Evolutionary conservation across 2,329 filamentous ascomycete genomes (phyloP), one percentile per base, ranked within the genome.

Genomic region (Ophiocordyceps polyrhachis-furcata): DNA sequence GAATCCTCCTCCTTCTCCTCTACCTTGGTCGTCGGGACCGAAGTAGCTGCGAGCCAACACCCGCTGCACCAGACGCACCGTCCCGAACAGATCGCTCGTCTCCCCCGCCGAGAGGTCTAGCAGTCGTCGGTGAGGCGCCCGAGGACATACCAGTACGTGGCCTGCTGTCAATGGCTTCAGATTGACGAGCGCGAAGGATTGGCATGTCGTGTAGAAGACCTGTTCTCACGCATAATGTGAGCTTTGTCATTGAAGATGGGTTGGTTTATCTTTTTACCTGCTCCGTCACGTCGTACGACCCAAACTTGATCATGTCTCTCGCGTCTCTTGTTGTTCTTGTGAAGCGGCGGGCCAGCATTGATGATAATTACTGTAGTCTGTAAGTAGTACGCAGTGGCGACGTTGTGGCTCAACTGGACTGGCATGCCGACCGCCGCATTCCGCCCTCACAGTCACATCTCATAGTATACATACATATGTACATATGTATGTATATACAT

Each of bases 151-250:
- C 29, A 98, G 82, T 49, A 96, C 81, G 66, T 98, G 91, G 46
- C 91, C 91, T 0, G 88, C 87, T 2, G 95, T 73, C 35, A 98
- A 75, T 21, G 91, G 91, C 64, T 94, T 95, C 59, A 96, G 76
- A 65, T 98, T 98, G 47, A 96, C 88, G 49, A 96, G 71, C 45
- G 85, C 87, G 66, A 87, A 95, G 53, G 81, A 84, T 55, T 82
- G 71, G 1, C 74, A 70, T 1, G 88, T 93, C 51, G 71, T 70
- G 62, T 93, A 76, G 68, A 96, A 96, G 66, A 95, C 85, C 83
- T 95, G 5, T 28, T 9, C 2, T 28, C 2, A 5, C 25, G 52
- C 21, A 23, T 23, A 6, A 13, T 13, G 12, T 20, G 9, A 20
- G 35, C 4, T 15, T 17, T 17, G n/a, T 6, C 5, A n/a, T n/a